Evolutionary conservation across 1,139 yeast species (phyloP).

Genomic region (Saccharomyces hybrid): DNA sequence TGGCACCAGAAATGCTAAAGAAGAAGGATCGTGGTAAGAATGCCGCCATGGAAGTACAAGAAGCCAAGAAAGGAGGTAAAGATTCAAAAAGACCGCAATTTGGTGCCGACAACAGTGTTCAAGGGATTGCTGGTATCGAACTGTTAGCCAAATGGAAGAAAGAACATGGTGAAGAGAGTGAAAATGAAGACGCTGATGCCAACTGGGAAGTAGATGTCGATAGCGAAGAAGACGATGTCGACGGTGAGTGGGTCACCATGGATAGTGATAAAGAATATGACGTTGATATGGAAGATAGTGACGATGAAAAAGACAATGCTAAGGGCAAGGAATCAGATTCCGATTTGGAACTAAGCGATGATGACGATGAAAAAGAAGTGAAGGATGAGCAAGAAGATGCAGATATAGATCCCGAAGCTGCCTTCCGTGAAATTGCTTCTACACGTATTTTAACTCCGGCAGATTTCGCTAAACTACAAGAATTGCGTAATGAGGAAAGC

Average conservation of each 20-base stretch:
- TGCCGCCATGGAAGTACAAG: conserved; percentile 73
- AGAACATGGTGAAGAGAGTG: conserved; percentile 45
- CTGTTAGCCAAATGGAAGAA: conserved; percentile 77
- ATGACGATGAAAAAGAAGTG: conserved; percentile 21
- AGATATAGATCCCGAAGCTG: conserved; percentile 35
- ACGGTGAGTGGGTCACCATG: conserved; percentile 49
- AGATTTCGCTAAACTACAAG: conserved; percentile 91
- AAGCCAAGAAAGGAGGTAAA: conserved; percentile 39
- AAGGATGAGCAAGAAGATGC: conserved; percentile 14
- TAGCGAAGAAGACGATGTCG: conserved; percentile 40
- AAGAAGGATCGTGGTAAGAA: conserved; percentile 87
- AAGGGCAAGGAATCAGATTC: conserved; percentile 33
- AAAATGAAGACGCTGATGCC: conserved; percentile 53
- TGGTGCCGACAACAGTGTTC: conserved; percentile 59
- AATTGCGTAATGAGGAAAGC: conserved; percentile 77
- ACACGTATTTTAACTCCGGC: conserved; percentile 88
- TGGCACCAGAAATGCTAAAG: conserved; percentile 91
- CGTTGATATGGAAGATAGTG: conserved; percentile 39
- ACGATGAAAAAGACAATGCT: conserved; percentile 34
- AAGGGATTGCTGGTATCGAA: conserved; percentile 84
- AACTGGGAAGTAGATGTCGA: conserved; percentile 49
- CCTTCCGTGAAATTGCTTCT: conserved; percentile 59
- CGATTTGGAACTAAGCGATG: conserved; percentile 36
- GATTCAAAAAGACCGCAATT: conserved; percentile 44
- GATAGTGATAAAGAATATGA: conserved; percentile 50